Evolutionary conservation across 441 rosid species (phyloP).

Genomic region (Syzygium malaccense): DNA sequence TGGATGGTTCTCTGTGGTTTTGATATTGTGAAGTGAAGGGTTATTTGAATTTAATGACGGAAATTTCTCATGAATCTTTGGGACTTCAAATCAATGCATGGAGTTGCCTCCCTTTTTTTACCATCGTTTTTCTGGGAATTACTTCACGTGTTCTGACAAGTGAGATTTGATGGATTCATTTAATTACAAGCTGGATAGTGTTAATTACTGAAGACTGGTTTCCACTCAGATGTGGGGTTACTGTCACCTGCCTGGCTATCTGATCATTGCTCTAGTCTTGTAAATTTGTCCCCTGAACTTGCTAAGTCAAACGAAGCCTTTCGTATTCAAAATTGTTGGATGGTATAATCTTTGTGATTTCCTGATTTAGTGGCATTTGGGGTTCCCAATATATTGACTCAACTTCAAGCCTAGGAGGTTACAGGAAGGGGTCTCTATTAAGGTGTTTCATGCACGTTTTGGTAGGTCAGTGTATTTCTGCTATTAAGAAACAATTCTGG

Average conservation of each 20-base stretch:
- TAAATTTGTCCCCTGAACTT: not conserved
- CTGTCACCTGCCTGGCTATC: not conserved
- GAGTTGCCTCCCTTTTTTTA: not conserved
- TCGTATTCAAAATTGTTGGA: not conserved
- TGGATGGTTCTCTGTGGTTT: not conserved
- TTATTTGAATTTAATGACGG: not conserved
- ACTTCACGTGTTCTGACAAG: not conserved
- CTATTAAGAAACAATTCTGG: not conserved
- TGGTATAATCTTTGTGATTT: not conserved
- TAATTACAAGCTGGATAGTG: not conserved
- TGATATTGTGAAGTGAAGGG: not conserved
- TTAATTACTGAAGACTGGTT: not conserved
- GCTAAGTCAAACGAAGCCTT: not conserved
- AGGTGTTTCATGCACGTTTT: not conserved
- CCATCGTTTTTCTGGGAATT: not conserved
- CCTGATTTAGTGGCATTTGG: not conserved
- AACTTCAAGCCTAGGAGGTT: not conserved
- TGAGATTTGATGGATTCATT: not conserved
- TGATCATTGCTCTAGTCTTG: not conserved
- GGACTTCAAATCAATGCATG: not conserved
- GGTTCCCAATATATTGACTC: not conserved
- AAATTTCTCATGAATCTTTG: not conserved
- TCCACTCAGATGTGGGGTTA: not conserved
- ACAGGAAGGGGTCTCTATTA: not conserved
- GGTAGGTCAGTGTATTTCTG: not conserved